Evolutionary conservation across 352 stramenopile genomes (phyloP).

Genomic region (Phytophthora aleatoria): DNA sequence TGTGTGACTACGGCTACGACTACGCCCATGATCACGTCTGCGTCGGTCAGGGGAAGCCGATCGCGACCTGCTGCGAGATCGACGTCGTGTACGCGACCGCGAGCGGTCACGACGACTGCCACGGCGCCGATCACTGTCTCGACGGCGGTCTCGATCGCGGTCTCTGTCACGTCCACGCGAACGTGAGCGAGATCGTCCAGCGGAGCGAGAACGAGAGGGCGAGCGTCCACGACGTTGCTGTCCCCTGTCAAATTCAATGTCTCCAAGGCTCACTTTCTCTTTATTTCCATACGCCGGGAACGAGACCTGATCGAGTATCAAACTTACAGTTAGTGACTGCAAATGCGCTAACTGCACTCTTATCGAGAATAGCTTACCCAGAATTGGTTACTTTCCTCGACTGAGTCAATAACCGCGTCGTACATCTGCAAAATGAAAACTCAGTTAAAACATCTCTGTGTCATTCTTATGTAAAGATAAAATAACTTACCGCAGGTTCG

Average conservation of each 20-base stretch:
- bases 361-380: conserved; percentile 44
- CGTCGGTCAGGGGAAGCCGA: conserved; percentile 35
- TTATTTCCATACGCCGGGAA: conserved; percentile 98
- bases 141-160: conserved; percentile 33
- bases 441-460: background rate
- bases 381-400: conserved; percentile 84
- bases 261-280: conserved; percentile 93
- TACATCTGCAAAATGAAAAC: conserved; percentile 81
- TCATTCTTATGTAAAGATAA: background rate
- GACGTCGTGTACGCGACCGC: conserved; percentile 41
- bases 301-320: conserved; percentile 66
- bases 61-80: conserved; percentile 49
- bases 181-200: conserved; percentile 39
- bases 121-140: conserved; percentile 32
- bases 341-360: background rate
- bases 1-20: conserved; percentile 32
- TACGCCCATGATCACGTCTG: conserved; percentile 40
- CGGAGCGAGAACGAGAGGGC: conserved; percentile 42
- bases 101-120: conserved; percentile 43
- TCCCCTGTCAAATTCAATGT: conserved; percentile 89
- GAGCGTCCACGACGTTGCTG: conserved; percentile 35
- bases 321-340: background rate
- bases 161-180: conserved; percentile 40
- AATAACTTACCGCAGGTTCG: conserved; percentile 64
- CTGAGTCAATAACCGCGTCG: conserved; percentile 94